Evolutionary conservation across 179 eudicot genomes (phyloP), one percentile per base, ranked within the genome.

Genomic region (Amaranthus tricolor): DNA sequence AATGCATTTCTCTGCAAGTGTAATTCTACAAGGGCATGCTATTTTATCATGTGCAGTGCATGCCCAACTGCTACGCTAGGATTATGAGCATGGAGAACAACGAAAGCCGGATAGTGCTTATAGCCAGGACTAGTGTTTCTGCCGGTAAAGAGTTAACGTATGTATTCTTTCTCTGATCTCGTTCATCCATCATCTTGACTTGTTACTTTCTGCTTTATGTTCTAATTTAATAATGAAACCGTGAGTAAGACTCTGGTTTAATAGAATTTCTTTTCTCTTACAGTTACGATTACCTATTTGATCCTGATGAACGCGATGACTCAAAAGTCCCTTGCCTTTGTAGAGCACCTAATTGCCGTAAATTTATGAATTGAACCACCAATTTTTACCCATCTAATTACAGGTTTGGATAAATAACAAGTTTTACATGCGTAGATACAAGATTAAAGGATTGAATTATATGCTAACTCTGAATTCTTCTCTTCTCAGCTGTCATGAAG

Each of bases 61-160:
- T 82, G 98, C 94, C 97, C 57, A 94, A 92, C 78, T 94, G 97
- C 83, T 92, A 89, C 74, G 92, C 94, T 58, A 85, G 96, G 83
- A 94, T 92, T 71, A 80, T 94, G 86, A 86, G 90, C 57, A 76
- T 84, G 76, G 87, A 88, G 53, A 76, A 86, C 6, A 86, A 85
- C 16, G 87, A 89, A 76, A 88, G 89, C 79, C 86, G 90, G 31
- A 87, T 94, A 62, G 91, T 94, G 68, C 91, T 94, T 21, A 85
- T 90, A 62, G 97, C 97, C 78, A 94, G 85, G 79, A 77, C 80
- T 49, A 85, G 88, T 52, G 89, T 94, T 50, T 79, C 94, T 48
- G 91, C 85, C 44, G 94, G 98, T 16, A 88, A 74, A 5, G 98
- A 94, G 80, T 80, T 94, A 69, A 94, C 96, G 98, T 94, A 90